Evolutionary conservation across 2,329 filamentous ascomycete genomes (phyloP), one percentile per base, ranked within the genome.

Genomic region (Drechslerella stenobrocha): DNA sequence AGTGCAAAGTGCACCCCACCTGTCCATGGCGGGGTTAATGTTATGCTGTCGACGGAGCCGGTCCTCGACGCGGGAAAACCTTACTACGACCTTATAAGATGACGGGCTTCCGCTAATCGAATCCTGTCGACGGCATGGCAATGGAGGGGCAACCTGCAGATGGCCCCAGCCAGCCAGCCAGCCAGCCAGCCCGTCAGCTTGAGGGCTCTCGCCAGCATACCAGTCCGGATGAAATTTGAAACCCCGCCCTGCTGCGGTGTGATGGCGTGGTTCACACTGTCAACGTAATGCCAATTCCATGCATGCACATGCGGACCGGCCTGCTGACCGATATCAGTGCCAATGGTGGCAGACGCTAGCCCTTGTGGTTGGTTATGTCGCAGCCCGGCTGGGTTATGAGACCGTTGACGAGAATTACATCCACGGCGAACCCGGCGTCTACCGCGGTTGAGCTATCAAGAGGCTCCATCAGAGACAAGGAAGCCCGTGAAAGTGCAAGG

Each of bases 61-160:
- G 23, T 28, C 37, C 28, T 23, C 32, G 35, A 30, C 51, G 45
- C 51, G 51, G 51, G 35, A 53, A 45, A 42, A 28, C 50, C 28
- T 35, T 32, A 35, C 4, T n/a, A 42, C 4, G 18, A 20, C 37
- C 18, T n/a, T 42, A 15, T 20, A 42, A 15, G 8, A 40, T 20
- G 37, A 34, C 35, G 22, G n/a, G n/a, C n/a, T n/a, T n/a, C n/a
- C n/a, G 50, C 13, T 42, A 42, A 52, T 23, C 22, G 15, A 42
- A 5, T 42, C 26, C 26, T 42, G 51, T 45, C 35, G 51, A 53
- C 51, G 50, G 52, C n/a, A n/a, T n/a, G n/a, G n/a, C 42, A 44
- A 59, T 66, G 61, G 61, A 66, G 61, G 61, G 61, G 61, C 61
- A 66, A 66, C 61, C 45, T 66, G 61, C 61, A 66, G 61, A 58